These are phyloP conservation scores for Cladosporium sp. DNA, from an alignment of 2,329 filamentous ascomycete genomes.

Conservation along the genomic window DNA sequence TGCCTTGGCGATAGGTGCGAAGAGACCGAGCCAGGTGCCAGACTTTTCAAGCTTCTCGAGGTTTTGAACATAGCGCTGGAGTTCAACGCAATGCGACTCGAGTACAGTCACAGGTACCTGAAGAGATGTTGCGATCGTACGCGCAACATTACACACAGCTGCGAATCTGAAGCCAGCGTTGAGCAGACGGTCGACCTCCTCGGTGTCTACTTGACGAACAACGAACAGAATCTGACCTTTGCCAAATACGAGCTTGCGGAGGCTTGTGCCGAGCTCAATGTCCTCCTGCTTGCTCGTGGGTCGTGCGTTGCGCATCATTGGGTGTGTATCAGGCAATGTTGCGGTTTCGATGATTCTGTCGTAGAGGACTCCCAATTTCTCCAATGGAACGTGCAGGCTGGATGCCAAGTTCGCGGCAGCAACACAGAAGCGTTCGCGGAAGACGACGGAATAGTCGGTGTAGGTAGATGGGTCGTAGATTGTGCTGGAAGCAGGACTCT, in stretches of 20 bases:
- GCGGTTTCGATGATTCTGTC: constrained; percentile 42
- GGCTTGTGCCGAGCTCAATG: constrained; percentile 42
- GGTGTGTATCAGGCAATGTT: constrained; percentile 24
- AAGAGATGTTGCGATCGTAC: constrained; percentile 70
- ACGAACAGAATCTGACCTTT: constrained; percentile 81
- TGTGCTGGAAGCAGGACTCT: constrained; percentile 35
- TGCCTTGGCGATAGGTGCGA: constrained; percentile 39
- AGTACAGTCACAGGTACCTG: constrained; percentile 70
- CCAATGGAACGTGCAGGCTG: constrained; percentile 51
- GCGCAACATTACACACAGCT: constrained; percentile 65
- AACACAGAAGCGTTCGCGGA: constrained; percentile 81
- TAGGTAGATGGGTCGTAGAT: constrained; percentile 59
- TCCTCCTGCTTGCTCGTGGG: constrained; percentile 35
- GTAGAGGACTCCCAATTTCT: constrained; percentile 40
- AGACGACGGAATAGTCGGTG: constrained; percentile 72
- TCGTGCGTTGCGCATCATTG: background rate
- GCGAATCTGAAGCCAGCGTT: constrained; percentile 80
- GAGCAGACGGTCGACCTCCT: constrained; percentile 65
- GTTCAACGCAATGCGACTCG: constrained; percentile 60
- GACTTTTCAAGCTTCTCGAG: constrained; percentile 41
- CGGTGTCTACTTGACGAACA: constrained; percentile 63
- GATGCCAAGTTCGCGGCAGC: constrained; percentile 74
- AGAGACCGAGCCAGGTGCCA: constrained; percentile 42
- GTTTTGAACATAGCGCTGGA: constrained; percentile 62
- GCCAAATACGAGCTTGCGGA: constrained; percentile 51